Base-by-base conservation (phyloP, 1,139 yeast species). In the Candida tunisiensis region DNA sequence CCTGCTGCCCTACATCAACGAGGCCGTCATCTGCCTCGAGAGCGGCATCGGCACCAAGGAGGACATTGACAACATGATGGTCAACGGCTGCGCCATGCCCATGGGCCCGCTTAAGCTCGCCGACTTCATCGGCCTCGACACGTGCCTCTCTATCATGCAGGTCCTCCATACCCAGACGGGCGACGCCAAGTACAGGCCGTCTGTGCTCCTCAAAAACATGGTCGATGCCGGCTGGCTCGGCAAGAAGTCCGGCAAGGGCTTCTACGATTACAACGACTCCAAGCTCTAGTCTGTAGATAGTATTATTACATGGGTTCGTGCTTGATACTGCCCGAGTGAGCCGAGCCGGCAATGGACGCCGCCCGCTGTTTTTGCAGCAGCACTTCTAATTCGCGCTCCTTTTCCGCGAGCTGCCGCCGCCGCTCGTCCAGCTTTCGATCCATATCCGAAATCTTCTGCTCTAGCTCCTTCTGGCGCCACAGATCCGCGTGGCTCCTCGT, bases 391-490 rank as follows among this genome's bases (percentile, higher is more conserved):
- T 88, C 61, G 42, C 70, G 74, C 47, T 80, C 93, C 41, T 80
- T 73, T 36, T 74, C 82, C 44, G 67, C 69, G 46, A 88, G 65
- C 49, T 88, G 95, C 42, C 74, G 72, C 53, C 88, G 96, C 46
- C 95, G 71, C 36, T 77, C 80, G 43, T 80, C 62, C 40, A 88
- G 67, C 51, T 88, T 95, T 46, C 77, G 75, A 41, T 93, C 68
- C 62, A 83, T 82, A 50, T 69, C 68, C 41, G 78, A 64, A 51
- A 88, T 65, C 51, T 85, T 95, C 44, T 78, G 45, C 11, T 60
- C 48, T 27, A 57, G 44, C 34, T 52, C 53, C 38, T 57, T 60
- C 33, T 57, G 62, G 17, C 57, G 51, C 16, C 38, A 40, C 23
- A 51, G 29, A 19, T 38, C 35, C 15, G 28, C 28, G 25, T 30